These are phyloP conservation scores for Stemphylium lycopersici DNA, from an alignment of 2,329 filamentous ascomycete genomes.

Conservation along the genomic window DNA sequence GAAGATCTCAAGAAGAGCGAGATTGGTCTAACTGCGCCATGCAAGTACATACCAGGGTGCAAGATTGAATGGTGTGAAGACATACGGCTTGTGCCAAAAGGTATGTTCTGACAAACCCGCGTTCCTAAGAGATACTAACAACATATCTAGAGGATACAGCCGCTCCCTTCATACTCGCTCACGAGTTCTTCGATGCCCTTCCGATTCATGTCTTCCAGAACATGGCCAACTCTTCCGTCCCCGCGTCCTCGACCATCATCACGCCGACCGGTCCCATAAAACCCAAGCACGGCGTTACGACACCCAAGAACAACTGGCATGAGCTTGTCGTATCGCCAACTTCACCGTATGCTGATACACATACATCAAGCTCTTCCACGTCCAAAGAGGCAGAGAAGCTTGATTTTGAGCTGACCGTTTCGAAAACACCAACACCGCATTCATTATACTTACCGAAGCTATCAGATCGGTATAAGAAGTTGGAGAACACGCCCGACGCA, in stretches of 20 bases:
- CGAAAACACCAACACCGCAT: conserved; percentile 77
- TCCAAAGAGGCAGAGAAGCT: conserved; percentile 53
- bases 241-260: conserved; percentile 51
- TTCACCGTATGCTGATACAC: conserved; percentile 51
- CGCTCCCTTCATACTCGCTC: conserved; percentile 90
- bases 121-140: conserved; percentile 20
- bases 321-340: conserved; percentile 53
- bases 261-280: conserved; percentile 58
- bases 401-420: conserved; percentile 87
- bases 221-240: conserved; percentile 55
- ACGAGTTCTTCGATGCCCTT: conserved; percentile 98
- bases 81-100: conserved; percentile 77
- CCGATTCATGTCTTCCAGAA: conserved; percentile 95
- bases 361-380: conserved; percentile 13
- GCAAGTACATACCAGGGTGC: conserved; percentile 74
- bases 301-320: conserved; percentile 49
- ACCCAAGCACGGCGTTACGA: conserved; percentile 46
- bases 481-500: conserved; percentile 71
- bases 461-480: conserved; percentile 76
- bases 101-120: conserved; percentile 51
- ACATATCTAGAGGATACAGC: conserved; percentile 64
- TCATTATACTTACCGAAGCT: conserved; percentile 83
- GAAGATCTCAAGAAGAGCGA: conserved; percentile 72
- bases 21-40: conserved; percentile 73
- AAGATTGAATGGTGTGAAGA: conserved; percentile 89